Evolutionary conservation across 768 basidiomycete species (phyloP).

Genomic region (Polyporus arcularius): DNA sequence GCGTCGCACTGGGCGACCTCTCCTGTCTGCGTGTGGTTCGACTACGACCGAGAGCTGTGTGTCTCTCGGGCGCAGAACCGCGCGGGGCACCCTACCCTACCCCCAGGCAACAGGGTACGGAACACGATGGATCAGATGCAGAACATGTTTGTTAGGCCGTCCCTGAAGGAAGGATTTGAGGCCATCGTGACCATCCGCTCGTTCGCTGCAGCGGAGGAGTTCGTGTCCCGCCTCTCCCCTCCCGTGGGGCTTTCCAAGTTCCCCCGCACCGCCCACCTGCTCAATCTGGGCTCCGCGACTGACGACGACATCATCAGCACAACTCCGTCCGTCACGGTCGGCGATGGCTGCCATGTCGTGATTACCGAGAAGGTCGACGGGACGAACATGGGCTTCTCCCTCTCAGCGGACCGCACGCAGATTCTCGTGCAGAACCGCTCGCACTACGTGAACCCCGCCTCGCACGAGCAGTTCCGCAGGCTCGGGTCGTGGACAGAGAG

Average conservation of each 20-base stretch:
- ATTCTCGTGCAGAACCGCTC: slow-evolving; percentile 64
- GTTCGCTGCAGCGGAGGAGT: slow-evolving; percentile 51
- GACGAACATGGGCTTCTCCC: slow-evolving; percentile 66
- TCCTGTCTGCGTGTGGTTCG: slow-evolving; percentile 57
- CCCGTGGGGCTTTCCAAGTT: slow-evolving; percentile 51
- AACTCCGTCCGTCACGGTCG: not conserved
- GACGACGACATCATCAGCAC: slow-evolving; percentile 46
- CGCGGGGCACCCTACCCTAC: slow-evolving; percentile 59
- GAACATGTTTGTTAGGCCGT: slow-evolving; percentile 44
- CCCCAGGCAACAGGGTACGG: slow-evolving; percentile 54
- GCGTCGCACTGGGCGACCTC: slow-evolving; percentile 50
- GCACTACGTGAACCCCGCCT: slow-evolving; percentile 54
- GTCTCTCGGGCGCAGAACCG: slow-evolving; percentile 55
- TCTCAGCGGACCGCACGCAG: slow-evolving; percentile 45
- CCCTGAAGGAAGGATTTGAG: slow-evolving; percentile 53
- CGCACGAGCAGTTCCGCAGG: slow-evolving; percentile 64
- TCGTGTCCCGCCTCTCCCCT: slow-evolving; percentile 46
- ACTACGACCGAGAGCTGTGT: slow-evolving; percentile 52
- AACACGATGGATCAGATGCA: slow-evolving; percentile 59
- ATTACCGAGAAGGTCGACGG: slow-evolving; percentile 70
- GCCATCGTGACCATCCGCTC: slow-evolving; percentile 50
- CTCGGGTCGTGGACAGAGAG: slow-evolving; percentile 55
- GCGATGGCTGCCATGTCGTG: slow-evolving; percentile 34
- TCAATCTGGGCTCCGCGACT: slow-evolving; percentile 58
- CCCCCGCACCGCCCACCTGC: slow-evolving; percentile 60